Conservation (phyloP, 2,329 filamentous ascomycete species). For the Aureobasidium sp. region DNA sequence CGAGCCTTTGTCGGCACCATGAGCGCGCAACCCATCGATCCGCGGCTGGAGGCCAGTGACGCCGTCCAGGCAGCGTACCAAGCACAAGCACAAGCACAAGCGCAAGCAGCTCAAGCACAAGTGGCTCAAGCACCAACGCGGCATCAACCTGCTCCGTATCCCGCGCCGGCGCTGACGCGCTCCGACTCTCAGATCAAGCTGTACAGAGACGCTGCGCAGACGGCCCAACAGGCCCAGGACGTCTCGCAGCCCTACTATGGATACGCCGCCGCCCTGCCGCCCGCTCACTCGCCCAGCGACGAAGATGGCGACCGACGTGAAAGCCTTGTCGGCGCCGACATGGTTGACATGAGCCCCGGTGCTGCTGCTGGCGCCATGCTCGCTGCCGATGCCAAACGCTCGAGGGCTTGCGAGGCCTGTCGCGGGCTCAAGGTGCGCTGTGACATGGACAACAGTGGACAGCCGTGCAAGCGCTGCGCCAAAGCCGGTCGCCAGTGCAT, state of each 20-base stretch:
- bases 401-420: constrained; percentile 40
- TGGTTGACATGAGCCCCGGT: constrained; percentile 6
- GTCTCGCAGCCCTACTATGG: constrained; percentile 10
- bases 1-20: not conserved
- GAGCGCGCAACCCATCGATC: constrained; percentile 9
- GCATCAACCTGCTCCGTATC: constrained; percentile 13
- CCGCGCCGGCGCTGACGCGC: constrained; percentile 8
- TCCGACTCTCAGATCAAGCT: constrained; percentile 12
- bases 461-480: constrained; percentile 55
- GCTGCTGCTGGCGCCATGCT: not conserved
- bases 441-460: constrained; percentile 62
- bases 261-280: not conserved
- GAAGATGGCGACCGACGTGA: constrained; percentile 4
- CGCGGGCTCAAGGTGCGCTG: constrained; percentile 59
- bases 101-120: constrained; percentile 7
- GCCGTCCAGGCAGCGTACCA: constrained; percentile 7
- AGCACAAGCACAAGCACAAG: constrained; percentile 6
- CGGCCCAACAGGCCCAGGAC: constrained; percentile 5
- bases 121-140: constrained; percentile 8
- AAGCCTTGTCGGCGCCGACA: constrained; percentile 1
- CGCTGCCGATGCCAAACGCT: constrained; percentile 28
- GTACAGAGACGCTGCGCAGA: constrained; percentile 5
- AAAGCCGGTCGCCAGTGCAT: constrained; percentile 73
- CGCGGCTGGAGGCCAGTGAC: constrained; percentile 10
- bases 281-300: constrained; percentile 8